Conservation (phyloP, 2,329 filamentous ascomycete species). For the Fusarium chaquense region DNA sequence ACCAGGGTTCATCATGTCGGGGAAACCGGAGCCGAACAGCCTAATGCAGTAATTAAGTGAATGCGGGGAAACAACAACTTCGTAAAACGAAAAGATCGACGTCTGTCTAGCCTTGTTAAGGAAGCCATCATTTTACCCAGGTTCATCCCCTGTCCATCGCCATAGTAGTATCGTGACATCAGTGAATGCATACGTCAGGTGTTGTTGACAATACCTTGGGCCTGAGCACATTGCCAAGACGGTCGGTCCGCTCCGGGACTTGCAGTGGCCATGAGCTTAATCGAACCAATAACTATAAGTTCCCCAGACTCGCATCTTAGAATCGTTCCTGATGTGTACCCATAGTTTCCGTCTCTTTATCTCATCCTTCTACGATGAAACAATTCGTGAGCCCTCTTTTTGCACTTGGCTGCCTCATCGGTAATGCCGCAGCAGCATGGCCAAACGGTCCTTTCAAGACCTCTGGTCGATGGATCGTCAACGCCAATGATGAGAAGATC, state of each 20-base stretch:
- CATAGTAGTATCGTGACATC: not conserved
- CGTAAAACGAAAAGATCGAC: constrained; percentile 16
- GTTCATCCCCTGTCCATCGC: not conserved
- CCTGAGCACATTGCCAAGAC: not conserved
- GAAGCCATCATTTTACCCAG: constrained; percentile 4
- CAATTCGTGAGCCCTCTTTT: constrained; percentile 2
- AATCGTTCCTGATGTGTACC: accelerated
- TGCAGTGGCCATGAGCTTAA: not conserved
- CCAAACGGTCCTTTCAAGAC: constrained; percentile 53
- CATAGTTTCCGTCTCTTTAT: too few relatives aligned
- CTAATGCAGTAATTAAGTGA: not conserved
- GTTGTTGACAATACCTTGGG: not conserved
- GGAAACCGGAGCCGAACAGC: constrained; percentile 22
- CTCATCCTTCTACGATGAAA: not conserved
- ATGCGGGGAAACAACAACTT: constrained; percentile 9
- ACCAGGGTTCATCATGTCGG: constrained; percentile 3
- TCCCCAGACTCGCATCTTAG: accelerated
- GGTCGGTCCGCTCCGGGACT: constrained; percentile 22
- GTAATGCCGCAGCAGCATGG: constrained; percentile 30
- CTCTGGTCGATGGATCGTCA: constrained; percentile 58
- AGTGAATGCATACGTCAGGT: constrained; percentile 19
- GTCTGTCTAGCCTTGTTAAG: not conserved
- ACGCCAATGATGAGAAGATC: constrained; percentile 53
- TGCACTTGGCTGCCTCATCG: constrained; percentile 13
- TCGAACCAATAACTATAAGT: constrained; percentile 5